Percentiles rank a stretch among this genome's conserved stretches.
Evolutionary conservation across 2,329 filamentous ascomycete genomes (phyloP).

Genomic region (Apiospora koreana): DNA sequence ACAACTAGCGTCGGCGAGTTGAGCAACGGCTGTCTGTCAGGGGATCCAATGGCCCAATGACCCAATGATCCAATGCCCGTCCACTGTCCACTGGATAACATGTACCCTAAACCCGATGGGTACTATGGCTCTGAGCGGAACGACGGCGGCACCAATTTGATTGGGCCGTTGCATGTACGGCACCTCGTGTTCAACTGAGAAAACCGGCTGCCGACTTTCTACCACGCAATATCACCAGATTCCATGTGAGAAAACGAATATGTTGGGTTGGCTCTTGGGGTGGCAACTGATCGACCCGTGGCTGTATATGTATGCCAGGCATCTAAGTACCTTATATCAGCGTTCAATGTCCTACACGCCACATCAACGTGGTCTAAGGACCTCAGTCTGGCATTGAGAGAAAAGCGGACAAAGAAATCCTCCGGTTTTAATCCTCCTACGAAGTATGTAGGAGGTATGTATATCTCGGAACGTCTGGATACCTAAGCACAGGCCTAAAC

Average conservation of each 20-base stretch:
- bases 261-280: background rate
- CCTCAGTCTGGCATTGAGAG: too few species aligned
- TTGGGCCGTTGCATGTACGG: conserved; percentile 1
- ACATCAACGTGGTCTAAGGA: too few species aligned
- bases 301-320: too few species aligned
- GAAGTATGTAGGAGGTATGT: too few species aligned
- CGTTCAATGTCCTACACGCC: too few species aligned
- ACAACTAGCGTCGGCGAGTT: background rate
- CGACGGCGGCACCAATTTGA: background rate
- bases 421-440: too few species aligned
- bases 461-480: too few species aligned
- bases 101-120: conserved; percentile 1
- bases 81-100: too few species aligned
- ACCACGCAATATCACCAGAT: background rate
- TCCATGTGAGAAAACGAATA: background rate
- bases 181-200: background rate
- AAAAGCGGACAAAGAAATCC: too few species aligned
- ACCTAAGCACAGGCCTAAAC: too few species aligned
- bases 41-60: background rate
- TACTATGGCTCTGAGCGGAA: conserved; percentile 1
- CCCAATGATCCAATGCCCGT: too few species aligned
- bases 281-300: background rate
- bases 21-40: background rate
- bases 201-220: background rate
- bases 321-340: too few species aligned